Conservation (phyloP, 345 rosid species). For the Arabidopsis suecica region DNA sequence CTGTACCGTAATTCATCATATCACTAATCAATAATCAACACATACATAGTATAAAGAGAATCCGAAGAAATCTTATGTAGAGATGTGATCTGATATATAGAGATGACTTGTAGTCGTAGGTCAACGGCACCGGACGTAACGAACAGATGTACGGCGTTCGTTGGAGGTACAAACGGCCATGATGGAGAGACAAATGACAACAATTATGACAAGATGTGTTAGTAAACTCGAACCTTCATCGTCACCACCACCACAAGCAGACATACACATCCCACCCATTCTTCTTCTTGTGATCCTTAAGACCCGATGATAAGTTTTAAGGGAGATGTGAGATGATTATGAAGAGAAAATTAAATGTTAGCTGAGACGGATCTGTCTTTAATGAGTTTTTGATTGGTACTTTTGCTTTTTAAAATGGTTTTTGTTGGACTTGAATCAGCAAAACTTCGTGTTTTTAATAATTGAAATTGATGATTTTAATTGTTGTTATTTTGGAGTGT, state of each 20-base stretch:
- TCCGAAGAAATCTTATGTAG: conserved; percentile 11
- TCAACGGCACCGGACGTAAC: conserved; percentile 44
- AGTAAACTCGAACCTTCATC: conserved; percentile 30
- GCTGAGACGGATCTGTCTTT: conserved; percentile 43
- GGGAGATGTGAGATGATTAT: background rate
- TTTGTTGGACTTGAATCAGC: conserved; percentile 29
- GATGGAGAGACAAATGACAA: conserved; percentile 51
- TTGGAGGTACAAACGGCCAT: conserved; percentile 50
- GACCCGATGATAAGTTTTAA: background rate
- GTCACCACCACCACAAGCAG: conserved; percentile 40
- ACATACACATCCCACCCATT: conserved; percentile 50
- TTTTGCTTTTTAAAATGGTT: conserved; percentile 5
- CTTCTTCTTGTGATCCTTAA: conserved; percentile 12
- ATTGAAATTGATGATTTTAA: background rate
- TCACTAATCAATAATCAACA: conserved; percentile 9
- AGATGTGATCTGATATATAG: conserved; percentile 16
- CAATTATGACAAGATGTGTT: conserved; percentile 40
- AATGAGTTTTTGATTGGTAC: conserved; percentile 13
- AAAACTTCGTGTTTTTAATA: background rate
- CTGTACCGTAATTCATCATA: background rate
- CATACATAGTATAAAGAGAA: conserved; percentile 28
- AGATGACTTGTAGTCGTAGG: background rate
- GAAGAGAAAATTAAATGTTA: conserved; percentile 5
- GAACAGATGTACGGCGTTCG: conserved; percentile 38
- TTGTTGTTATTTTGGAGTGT: background rate